A percentile compares a stretch with the other conserved stretches of the same genome.
Conservation (phyloP, 1,284 basidiomycete species). For the Hypsizygus ulmarius region DNA sequence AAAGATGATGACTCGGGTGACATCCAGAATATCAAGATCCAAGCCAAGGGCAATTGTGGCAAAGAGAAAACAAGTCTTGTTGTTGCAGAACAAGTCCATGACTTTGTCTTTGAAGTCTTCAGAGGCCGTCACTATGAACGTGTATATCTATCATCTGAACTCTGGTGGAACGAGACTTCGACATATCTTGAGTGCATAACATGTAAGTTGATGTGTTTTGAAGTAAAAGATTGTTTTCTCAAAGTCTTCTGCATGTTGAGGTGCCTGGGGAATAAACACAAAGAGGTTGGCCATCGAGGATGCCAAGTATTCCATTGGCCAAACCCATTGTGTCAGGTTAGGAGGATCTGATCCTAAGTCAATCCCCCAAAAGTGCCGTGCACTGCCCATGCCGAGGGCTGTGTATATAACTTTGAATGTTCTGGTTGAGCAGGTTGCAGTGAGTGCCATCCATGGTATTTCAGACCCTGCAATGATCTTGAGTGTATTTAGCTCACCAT, state of each 20-base stretch:
- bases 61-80: constrained; percentile 2
- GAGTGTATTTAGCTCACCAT: constrained; percentile 17
- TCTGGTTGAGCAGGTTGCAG: constrained; percentile 21
- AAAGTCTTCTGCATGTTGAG: background rate
- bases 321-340: constrained; percentile 19
- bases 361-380: constrained; percentile 23
- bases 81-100: background rate
- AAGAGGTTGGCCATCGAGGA: constrained; percentile 12
- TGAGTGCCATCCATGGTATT: constrained; percentile 22
- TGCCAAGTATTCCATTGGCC: constrained; percentile 17
- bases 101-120: constrained; percentile 10
- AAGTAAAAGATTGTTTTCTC: constrained; percentile 13
- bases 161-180: background rate
- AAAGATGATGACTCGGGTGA: constrained; percentile 6
- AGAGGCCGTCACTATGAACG: constrained; percentile 12
- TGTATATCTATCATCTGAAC: constrained; percentile 2
- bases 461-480: constrained; percentile 20
- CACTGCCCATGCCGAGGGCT: constrained; percentile 14
- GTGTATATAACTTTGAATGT: constrained; percentile 23
- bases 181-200: background rate
- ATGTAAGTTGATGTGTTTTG: constrained; percentile 2
- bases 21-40: constrained; percentile 12
- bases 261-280: constrained; percentile 5
- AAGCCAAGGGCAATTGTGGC: constrained; percentile 15
- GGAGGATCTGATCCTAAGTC: constrained; percentile 20